Percentiles rank a stretch among this genome's conserved stretches.
These are phyloP conservation scores for Tetraselmis chui DNA, from an alignment of 139 green algal genomes.

Conservation along the genomic window DNA sequence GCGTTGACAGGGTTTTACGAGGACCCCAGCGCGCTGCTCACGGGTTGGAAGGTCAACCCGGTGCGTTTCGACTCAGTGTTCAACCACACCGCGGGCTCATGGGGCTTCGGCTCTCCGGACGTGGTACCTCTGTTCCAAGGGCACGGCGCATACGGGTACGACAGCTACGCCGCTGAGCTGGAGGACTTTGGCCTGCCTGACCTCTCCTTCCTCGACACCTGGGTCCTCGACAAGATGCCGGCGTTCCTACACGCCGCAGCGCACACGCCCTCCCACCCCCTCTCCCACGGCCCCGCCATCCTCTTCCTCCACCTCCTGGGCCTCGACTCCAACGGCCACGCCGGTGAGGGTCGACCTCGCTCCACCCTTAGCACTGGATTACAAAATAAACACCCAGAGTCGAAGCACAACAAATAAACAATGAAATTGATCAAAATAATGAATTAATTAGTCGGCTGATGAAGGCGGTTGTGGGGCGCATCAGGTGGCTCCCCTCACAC, in stretches of 20 bases:
- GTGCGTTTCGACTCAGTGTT: constrained; percentile 35
- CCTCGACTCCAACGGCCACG: constrained; percentile 32
- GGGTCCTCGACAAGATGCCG: constrained; percentile 23
- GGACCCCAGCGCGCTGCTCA: constrained; percentile 27
- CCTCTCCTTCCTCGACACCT: constrained; percentile 24
- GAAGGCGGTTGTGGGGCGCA: too few relatives aligned
- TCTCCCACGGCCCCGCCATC: constrained; percentile 10
- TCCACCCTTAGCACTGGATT: too few relatives aligned
- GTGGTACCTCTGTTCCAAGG: constrained; percentile 30
- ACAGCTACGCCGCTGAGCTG: constrained; percentile 21
- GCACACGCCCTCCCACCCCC: background rate
- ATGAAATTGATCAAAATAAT: too few relatives aligned
- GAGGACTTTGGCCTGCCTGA: constrained; percentile 26
- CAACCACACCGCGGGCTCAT: constrained; percentile 18
- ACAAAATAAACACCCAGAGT: too few relatives aligned
- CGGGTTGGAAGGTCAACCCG: constrained; percentile 29
- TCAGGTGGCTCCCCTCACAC: constrained; percentile 8
- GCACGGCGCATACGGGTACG: constrained; percentile 13
- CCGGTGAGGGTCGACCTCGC: constrained; percentile 17
- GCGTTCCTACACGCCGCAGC: background rate
- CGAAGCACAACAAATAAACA: too few relatives aligned
- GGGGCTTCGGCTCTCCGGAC: constrained; percentile 26
- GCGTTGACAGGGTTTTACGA: constrained; percentile 39
- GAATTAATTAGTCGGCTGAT: too few relatives aligned
- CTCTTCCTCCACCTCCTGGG: constrained; percentile 37